Conservation (phyloP, 2,329 filamentous ascomycete genomes). For the Trichoderma asperellum region DNA sequence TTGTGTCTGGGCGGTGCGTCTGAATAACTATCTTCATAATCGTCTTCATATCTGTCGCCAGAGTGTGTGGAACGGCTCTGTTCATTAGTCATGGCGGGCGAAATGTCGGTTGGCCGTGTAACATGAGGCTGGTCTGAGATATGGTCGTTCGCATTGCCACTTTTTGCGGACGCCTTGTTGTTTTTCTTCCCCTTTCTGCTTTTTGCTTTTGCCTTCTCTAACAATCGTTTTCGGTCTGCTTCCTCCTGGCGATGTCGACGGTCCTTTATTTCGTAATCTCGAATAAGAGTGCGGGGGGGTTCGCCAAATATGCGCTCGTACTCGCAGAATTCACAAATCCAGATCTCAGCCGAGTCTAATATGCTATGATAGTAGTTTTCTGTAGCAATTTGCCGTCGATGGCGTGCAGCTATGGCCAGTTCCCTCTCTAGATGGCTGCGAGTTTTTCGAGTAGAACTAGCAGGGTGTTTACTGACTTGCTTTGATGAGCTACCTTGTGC, state of each 20-base stretch:
- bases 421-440: conserved; percentile 71
- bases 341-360: conserved; percentile 72
- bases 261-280: conserved; percentile 93
- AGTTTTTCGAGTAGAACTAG: conserved; percentile 56
- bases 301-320: conserved; percentile 95
- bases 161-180: conserved; percentile 55
- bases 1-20: conserved; percentile 31
- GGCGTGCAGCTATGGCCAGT: conserved; percentile 73
- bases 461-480: conserved; percentile 38
- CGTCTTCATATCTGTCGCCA: conserved; percentile 47
- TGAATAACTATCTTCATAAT: conserved; percentile 38
- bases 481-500: conserved; percentile 44
- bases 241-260: conserved; percentile 80
- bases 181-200: conserved; percentile 86
- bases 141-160: conserved; percentile 34
- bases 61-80: conserved; percentile 46
- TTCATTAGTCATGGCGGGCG: conserved; percentile 33
- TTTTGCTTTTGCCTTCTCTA: conserved; percentile 95
- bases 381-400: conserved; percentile 76
- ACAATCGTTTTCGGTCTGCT: conserved; percentile 79
- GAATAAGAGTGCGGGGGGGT: conserved; percentile 81
- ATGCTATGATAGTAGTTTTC: conserved; percentile 77
- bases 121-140: conserved; percentile 33
- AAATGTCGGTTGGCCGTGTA: conserved; percentile 34
- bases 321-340: conserved; percentile 98